These are phyloP conservation scores for Saccharomyces cerevisiae DNA, from an alignment of 805 yeast genomes.

Conservation along the genomic window DNA sequence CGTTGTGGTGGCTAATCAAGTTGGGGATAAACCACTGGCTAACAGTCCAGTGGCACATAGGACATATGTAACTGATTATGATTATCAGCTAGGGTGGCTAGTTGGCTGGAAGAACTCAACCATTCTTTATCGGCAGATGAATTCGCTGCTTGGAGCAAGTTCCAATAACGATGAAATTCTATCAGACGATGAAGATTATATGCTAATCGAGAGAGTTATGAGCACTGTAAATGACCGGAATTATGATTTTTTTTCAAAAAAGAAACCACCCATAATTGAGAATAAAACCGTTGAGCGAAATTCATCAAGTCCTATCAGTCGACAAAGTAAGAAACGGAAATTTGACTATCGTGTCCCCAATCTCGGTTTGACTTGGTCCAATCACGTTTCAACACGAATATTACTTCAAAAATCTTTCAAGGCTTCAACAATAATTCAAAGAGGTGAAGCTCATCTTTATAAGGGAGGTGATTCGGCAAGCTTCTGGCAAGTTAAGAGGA, in stretches of 20 bases:
- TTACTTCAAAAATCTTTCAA: constrained; percentile 36
- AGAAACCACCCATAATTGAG: not conserved
- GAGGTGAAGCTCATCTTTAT: constrained; percentile 27
- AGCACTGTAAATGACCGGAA: not conserved
- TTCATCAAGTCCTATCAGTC: not conserved
- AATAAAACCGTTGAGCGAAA: not conserved
- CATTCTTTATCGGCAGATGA: constrained; percentile 27
- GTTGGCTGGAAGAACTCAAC: constrained; percentile 62
- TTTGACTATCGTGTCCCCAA: constrained; percentile 40
- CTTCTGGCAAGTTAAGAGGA: constrained; percentile 30
- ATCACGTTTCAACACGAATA: constrained; percentile 42
- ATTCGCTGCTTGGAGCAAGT: not conserved
- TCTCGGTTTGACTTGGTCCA: constrained; percentile 49
- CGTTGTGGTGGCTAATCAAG: constrained; percentile 70
- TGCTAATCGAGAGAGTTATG: constrained; percentile 17
- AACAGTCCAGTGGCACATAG: constrained; percentile 5
- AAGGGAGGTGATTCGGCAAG: constrained; percentile 27
- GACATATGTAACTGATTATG: constrained; percentile 32
- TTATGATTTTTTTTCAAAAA: not conserved
- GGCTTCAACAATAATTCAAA: constrained; percentile 29
- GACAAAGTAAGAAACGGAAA: constrained; percentile 23
- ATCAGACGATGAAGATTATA: constrained; percentile 27
- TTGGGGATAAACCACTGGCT: constrained; percentile 45
- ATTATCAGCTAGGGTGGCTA: constrained; percentile 63
- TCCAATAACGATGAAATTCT: constrained; percentile 12